Conservation (phyloP, 805 yeast species). For the Tetrapisispora fleetii region DNA sequence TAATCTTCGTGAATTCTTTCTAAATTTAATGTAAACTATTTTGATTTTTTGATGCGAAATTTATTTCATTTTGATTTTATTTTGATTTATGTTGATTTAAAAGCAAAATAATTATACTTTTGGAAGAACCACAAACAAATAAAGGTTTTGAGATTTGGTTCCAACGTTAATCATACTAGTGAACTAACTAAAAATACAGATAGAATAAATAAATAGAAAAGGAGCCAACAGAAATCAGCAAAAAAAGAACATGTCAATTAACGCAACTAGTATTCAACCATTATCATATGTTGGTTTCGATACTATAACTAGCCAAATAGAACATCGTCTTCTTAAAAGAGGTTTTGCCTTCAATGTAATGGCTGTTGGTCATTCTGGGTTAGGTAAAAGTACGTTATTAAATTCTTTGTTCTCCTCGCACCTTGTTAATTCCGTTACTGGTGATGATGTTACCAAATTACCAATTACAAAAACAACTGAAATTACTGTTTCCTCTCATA, state of each 20-base stretch:
- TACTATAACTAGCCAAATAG: conserved; percentile 91
- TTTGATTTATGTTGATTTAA: too few relatives aligned
- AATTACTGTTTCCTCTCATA: conserved; percentile 60
- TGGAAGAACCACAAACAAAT: too few relatives aligned
- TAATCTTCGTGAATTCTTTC: too few relatives aligned
- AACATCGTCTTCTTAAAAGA: conserved; percentile 77
- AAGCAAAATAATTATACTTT: background rate
- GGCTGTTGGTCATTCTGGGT: conserved; percentile 89
- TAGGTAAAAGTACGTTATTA: conserved; percentile 87
- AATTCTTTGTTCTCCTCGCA: conserved; percentile 85
- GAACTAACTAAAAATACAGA: background rate
- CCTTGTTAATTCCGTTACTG: conserved; percentile 55
- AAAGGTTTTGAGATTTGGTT: too few relatives aligned
- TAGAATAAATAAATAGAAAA: background rate
- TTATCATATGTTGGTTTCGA: conserved; percentile 88
- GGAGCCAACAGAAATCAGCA: too few relatives aligned
- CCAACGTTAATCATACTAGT: background rate
- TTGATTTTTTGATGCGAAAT: background rate
- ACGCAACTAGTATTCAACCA: conserved; percentile 36
- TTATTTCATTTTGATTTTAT: background rate
- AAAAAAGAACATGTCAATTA: conserved; percentile 1
- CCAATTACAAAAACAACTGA: conserved; percentile 83
- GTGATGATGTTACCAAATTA: conserved; percentile 56
- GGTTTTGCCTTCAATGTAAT: conserved; percentile 92
- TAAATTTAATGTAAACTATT: background rate